A percentile compares a stretch with the other conserved stretches of the same genome.
Evolutionary conservation across 1,139 yeast species (phyloP).

Genomic region (Candida neerlandica): DNA sequence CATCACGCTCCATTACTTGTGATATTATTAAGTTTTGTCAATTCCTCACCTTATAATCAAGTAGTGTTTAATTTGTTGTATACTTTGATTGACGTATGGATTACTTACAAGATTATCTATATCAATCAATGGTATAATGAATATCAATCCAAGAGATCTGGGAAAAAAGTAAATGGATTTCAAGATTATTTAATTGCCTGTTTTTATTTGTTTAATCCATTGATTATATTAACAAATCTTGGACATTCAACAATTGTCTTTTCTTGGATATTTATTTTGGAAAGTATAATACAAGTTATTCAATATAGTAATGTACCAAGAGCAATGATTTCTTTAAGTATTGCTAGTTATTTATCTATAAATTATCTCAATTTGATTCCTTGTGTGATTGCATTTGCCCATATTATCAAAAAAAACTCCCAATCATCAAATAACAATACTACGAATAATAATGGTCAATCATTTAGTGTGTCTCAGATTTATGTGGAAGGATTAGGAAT

Average conservation of each 20-base stretch:
- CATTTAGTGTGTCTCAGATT: constrained; percentile 12
- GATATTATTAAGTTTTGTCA: constrained; percentile 45
- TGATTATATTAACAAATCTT: constrained; percentile 65
- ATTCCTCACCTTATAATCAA: constrained; percentile 26
- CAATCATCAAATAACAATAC: neutral
- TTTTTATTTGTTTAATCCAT: constrained; percentile 79
- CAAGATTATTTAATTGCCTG: constrained; percentile 53
- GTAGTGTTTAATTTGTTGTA: constrained; percentile 36
- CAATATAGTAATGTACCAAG: constrained; percentile 39
- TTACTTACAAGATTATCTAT: constrained; percentile 44
- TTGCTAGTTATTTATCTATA: constrained; percentile 65
- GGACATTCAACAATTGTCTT: constrained; percentile 70
- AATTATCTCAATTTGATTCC: constrained; percentile 60
- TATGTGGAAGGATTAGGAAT: constrained; percentile 28
- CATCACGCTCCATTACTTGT: constrained; percentile 82
- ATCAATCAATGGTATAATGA: constrained; percentile 42
- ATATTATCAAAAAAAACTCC: constrained; percentile 21
- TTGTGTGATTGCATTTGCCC: constrained; percentile 52
- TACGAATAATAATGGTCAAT: neutral
- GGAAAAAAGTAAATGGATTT: constrained; percentile 24
- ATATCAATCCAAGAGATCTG: constrained; percentile 27
- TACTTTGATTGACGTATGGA: constrained; percentile 43
- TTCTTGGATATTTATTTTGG: constrained; percentile 57
- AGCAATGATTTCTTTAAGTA: constrained; percentile 57
- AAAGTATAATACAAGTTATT: constrained; percentile 52